phyloP scores from a whole-genome alignment of 441 rosid genomes.

The Metrosideros polymorpha region DNA sequence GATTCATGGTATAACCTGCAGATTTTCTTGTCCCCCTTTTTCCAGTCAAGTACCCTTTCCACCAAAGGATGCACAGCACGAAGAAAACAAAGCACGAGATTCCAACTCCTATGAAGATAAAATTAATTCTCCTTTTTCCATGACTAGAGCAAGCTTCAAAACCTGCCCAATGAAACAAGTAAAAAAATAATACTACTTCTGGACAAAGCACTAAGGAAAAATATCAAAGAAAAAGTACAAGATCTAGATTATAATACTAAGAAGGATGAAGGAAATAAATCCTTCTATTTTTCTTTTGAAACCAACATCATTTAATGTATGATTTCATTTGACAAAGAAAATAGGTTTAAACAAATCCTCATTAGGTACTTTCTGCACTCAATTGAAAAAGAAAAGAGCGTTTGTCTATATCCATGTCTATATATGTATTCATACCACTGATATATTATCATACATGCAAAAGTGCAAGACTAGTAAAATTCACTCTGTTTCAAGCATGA shows the following conservation, averaged over 20 bases:
- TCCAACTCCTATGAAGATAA: slow-evolving; percentile 23
- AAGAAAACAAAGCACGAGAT: slow-evolving; percentile 17
- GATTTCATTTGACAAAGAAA: neutral
- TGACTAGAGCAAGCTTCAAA: slow-evolving; percentile 20
- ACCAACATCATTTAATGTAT: neutral
- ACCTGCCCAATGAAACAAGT: slow-evolving; percentile 23
- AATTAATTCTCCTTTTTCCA: slow-evolving; percentile 10
- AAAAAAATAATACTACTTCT: neutral
- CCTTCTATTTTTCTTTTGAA: neutral
- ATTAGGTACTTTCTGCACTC: neutral
- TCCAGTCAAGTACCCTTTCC: slow-evolving; percentile 21
- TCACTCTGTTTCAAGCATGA: neutral
- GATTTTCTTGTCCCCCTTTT: slow-evolving; percentile 22
- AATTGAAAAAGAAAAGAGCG: neutral
- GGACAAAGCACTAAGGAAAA: neutral
- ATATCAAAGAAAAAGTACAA: neutral
- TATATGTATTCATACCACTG: neutral
- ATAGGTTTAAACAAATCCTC: neutral
- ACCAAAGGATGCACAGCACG: slow-evolving; percentile 30
- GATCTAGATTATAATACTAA: neutral
- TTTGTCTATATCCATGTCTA: neutral
- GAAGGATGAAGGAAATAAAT: neutral
- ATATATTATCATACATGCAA: neutral
- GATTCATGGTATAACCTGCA: neutral
- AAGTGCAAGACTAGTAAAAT: neutral